phyloP scores from a whole-genome alignment of 139 green algal species.

The Asterochloris erici region DNA sequence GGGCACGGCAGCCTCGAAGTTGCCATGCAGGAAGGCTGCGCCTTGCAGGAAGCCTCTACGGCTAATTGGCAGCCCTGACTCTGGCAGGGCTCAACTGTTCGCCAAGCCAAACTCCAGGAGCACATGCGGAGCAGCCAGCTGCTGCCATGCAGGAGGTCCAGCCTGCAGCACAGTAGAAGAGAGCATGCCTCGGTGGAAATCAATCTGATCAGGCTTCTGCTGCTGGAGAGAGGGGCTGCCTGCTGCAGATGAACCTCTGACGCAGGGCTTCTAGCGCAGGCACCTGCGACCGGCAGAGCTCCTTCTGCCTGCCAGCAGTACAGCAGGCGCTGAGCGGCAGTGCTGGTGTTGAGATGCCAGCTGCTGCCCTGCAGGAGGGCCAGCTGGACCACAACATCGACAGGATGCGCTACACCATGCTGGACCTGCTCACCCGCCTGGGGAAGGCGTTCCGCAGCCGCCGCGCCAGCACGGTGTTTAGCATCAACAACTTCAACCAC shows the following conservation, averaged over 20 bases:
- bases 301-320: background rate
- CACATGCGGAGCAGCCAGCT: no score
- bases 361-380: conserved; percentile 27
- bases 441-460: conserved; percentile 33
- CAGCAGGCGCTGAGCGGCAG: background rate
- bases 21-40: no score
- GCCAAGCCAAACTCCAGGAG: no score
- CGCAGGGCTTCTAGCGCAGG: background rate
- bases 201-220: no score
- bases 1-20: background rate
- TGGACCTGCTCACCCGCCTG: conserved; percentile 61
- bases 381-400: conserved; percentile 73
- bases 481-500: conserved; percentile 90
- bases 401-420: conserved; percentile 49
- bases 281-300: background rate
- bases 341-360: background rate
- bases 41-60: no score
- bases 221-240: no score
- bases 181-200: no score
- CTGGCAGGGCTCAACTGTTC: no score
- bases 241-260: no score
- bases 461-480: conserved; percentile 80
- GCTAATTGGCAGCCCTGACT: no score
- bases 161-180: no score
- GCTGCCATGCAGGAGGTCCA: no score